Evolutionary conservation across 352 stramenopile species (phyloP), one percentile per base, ranked within the genome.

Genomic region (Vaucheria bursata): DNA sequence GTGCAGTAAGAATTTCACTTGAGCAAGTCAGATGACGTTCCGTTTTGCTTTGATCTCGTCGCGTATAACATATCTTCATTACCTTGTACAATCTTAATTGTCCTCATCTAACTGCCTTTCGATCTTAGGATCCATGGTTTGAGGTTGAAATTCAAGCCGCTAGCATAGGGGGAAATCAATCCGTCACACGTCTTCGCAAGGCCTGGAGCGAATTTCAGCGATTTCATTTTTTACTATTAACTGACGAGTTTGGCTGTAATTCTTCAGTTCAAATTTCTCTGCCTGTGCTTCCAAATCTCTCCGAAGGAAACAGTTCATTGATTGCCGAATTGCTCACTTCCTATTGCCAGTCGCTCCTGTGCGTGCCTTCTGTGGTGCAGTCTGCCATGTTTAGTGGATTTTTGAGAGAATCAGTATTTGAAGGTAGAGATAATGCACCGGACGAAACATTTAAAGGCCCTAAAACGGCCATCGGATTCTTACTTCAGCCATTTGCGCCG

Each of bases 231-330:
- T 72, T 81, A 7, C 76, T 81, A 7, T 65, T 81, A 38, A 74
- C 76, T n/a, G 76, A 81, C 33, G 76, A 81, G 37, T 81, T 81
- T 40, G 76, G 76, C 40, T 81, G 76, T 45, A 53, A 81, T 40
- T 70, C 77, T 31, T 50, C 2, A n/a, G 76, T 81, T 3, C 77
- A 81, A 32, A 72, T 32, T 38, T 36, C 74, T 64, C 70, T 81
- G 1, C 76, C 76, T n/a, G 12, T 64, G 1, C 76, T 81, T 5
- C 76, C 76, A n/a, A 36, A 52, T 12, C 25, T 36, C 34, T 59
- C 71, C 5, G 25, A 35, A 7, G 36, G 52, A 5, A 38, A 52
- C 53, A 36, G 32, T 33, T 36, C 18, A 29, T 53, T 68, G 12
- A 25, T 72, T 40, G 68, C 76, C 12, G 40, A n/a, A 39, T 64